phyloP scores from a whole-genome alignment of 495 filamentous ascomycete genomes.

The Podospora pseudocomata region DNA sequence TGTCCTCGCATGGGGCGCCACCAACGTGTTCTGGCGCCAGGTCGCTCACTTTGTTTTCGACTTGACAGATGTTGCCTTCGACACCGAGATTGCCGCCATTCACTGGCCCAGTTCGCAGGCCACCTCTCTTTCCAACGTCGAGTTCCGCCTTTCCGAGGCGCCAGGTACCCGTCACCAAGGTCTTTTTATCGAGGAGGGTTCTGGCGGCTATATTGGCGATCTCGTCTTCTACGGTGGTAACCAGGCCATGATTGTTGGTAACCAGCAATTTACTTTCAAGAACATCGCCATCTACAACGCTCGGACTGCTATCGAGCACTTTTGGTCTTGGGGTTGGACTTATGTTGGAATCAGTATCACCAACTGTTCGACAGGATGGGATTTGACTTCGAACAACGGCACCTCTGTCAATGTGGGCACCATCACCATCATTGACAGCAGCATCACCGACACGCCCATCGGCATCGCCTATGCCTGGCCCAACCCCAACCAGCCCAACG shows the following conservation, averaged over 20 bases:
- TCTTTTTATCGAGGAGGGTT: conserved; percentile 71
- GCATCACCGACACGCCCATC: conserved; percentile 62
- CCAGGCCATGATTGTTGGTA: conserved; percentile 62
- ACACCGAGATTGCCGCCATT: conserved; percentile 57
- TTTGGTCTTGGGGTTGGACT: conserved; percentile 56
- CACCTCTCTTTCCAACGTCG: conserved; percentile 69
- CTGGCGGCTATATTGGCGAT: conserved; percentile 70
- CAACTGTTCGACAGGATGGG: conserved; percentile 62
- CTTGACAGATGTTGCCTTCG: conserved; percentile 53
- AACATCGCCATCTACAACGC: conserved; percentile 63
- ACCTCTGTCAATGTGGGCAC: conserved; percentile 61
- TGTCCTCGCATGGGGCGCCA: conserved; percentile 44
- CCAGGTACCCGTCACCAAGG: conserved; percentile 64
- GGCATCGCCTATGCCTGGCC: conserved; percentile 46
- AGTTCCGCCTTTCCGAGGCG: conserved; percentile 59
- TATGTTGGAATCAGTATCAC: conserved; percentile 65
- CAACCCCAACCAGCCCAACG: conserved; percentile 49
- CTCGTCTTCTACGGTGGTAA: conserved; percentile 67
- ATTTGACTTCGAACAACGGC: conserved; percentile 48
- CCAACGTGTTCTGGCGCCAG: conserved; percentile 74
- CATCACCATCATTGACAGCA: conserved; percentile 72
- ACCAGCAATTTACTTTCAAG: conserved; percentile 78
- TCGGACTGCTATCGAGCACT: conserved; percentile 48
- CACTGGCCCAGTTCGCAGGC: conserved; percentile 79
- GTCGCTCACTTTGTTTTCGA: conserved; percentile 73